Evolutionary conservation across 2,329 filamentous ascomycete species (phyloP).

Genomic region (Apiospora sp.): DNA sequence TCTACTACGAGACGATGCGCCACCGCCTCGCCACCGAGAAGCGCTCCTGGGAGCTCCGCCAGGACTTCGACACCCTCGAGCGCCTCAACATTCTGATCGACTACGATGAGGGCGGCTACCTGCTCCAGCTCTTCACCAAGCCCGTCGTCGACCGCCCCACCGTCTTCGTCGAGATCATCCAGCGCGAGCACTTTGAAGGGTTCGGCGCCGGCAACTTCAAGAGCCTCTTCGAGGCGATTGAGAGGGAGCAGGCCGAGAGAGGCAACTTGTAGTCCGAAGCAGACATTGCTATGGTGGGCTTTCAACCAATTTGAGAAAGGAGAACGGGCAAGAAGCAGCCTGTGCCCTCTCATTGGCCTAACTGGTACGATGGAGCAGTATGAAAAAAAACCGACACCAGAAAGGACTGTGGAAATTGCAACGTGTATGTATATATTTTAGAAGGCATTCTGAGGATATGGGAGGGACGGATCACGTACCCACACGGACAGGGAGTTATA

Average conservation of each 20-base stretch:
- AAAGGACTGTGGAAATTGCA: neutral
- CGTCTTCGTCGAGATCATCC: constrained; percentile 96
- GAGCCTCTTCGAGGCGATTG: constrained; percentile 93
- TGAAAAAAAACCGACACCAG: neutral
- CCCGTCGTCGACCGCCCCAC: constrained; percentile 94
- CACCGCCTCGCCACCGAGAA: constrained; percentile 72
- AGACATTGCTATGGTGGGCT: neutral
- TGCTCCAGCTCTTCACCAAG: constrained; percentile 81
- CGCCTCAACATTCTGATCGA: constrained; percentile 89
- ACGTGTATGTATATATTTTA: neutral
- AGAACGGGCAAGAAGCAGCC: neutral
- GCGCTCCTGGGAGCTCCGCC: constrained; percentile 70
- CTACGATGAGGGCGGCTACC: constrained; percentile 91
- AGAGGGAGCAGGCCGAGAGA: constrained; percentile 86
- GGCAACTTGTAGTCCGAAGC: constrained; percentile 73
- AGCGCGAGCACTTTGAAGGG: constrained; percentile 87
- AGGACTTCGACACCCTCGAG: constrained; percentile 81
- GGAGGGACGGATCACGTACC: neutral
- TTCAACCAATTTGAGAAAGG: neutral
- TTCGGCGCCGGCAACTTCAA: constrained; percentile 97
- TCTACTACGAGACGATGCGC: constrained; percentile 84
- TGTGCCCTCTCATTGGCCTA: neutral
- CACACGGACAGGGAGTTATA: neutral
- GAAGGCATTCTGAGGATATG: neutral
- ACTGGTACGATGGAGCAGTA: neutral